Evolutionary conservation across 345 rosid species (phyloP).

Genomic region (Salix suchowensis): DNA sequence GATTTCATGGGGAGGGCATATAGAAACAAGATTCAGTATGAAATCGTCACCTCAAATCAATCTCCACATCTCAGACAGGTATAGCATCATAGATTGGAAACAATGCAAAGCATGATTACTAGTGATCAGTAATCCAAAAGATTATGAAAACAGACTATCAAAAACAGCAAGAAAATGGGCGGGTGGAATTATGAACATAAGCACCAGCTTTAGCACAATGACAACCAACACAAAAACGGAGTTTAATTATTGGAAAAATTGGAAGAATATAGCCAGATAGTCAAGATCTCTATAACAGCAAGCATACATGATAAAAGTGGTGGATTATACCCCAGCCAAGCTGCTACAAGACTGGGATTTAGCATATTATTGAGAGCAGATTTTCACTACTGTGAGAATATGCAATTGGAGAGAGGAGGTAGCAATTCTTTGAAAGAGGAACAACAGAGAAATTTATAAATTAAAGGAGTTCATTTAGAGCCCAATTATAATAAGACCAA

Average conservation of each 20-base stretch:
- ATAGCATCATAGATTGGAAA: not conserved
- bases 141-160: not conserved
- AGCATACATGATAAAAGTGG: no score
- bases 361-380: no score
- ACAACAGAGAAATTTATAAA: not conserved
- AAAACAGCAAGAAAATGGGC: not conserved
- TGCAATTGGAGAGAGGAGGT: not conserved
- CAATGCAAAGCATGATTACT: not conserved
- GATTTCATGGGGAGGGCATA: constrained; percentile 8
- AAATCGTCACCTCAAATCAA: not conserved
- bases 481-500: not conserved
- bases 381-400: no score
- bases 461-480: not conserved
- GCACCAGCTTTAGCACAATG: not conserved
- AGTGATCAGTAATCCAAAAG: not conserved
- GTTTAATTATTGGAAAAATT: no score
- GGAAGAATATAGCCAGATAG: no score
- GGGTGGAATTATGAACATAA: not conserved
- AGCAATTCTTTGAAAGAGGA: not conserved
- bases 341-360: no score
- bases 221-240: not conserved
- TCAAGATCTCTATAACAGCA: no score
- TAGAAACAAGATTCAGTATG: not conserved
- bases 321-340: no score
- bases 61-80: not conserved